Base-by-base conservation (phyloP, 176 grass and related monocot species). In the Aegilops longissima region DNA sequence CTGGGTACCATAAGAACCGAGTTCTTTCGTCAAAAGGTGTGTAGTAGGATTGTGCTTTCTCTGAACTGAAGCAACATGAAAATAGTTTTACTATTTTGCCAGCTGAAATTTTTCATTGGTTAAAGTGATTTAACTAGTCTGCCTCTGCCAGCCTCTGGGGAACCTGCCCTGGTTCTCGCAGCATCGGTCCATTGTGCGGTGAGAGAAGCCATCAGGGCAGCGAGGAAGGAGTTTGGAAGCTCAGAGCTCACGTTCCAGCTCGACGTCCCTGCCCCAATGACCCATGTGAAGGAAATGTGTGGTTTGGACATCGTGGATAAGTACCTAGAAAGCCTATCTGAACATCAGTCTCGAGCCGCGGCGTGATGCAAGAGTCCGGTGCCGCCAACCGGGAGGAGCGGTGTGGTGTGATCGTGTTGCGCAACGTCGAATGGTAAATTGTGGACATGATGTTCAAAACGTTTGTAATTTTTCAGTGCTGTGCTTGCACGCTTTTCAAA, bases 11-110 rank as follows among this genome's bases (percentile, higher is more conserved):
- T 52, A 87, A 92, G 79, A 33, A 92, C 45, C 90, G 90, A 38
- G 88, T 95, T 45, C 93, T 95, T 49, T 95, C 90, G 59, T 95
- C 93, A 13, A 95, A 95, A 88, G 93, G 93, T 95, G 86, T 44
- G 42, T 44, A 44, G 42, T 44, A 44, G 42, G 42, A 44, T 3
- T 12, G 10, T 5, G 40, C 40, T 44, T 44, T 12, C 40, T 3
- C 40, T 44, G 2, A 42, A 42, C 2, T 42, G 10, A 44, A 14
- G 3, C 6, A 12, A 12, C 44, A 58, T 44, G 76, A 2, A 44
- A 42, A 29, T 44, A 44, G 40, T 44, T 44, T 12, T 44, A 11
- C 40, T 44, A 11, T 44, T 44, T 44, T 44, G 9, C 40, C 10
- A 11, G 40, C 3, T 44, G 40, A 44, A 44, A 44, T 1, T 42